Conservation (phyloP, 768 basidiomycete genomes). For the Kwoniella dejecticola region DNA sequence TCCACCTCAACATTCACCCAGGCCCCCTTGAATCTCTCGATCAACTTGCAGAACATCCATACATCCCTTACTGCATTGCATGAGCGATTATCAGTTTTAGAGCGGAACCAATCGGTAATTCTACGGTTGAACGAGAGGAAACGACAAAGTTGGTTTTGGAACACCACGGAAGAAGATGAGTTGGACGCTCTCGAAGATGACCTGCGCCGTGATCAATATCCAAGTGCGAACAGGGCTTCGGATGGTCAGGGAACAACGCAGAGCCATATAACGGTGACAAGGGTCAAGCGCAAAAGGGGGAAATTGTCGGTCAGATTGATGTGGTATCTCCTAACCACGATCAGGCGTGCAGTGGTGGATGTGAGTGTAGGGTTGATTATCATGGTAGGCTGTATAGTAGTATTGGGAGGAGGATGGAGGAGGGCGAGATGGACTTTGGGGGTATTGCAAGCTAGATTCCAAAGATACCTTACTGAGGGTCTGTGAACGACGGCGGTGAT, state of each 20-base stretch:
- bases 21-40: slow-evolving; percentile 29
- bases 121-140: slow-evolving; percentile 32
- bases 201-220: not conserved
- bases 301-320: slow-evolving; percentile 32
- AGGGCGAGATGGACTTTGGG: slow-evolving; percentile 24
- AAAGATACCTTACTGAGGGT: slow-evolving; percentile 15
- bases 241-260: not conserved
- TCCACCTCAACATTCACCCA: slow-evolving; percentile 38
- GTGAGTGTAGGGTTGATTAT: slow-evolving; percentile 38
- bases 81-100: slow-evolving; percentile 45
- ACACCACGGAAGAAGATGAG: slow-evolving; percentile 35
- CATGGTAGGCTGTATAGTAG: slow-evolving; percentile 28
- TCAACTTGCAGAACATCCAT: slow-evolving; percentile 49
- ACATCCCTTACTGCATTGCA: slow-evolving; percentile 49
- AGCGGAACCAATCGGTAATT: slow-evolving; percentile 44
- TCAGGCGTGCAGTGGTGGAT: slow-evolving; percentile 45
- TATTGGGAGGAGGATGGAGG: slow-evolving; percentile 38
- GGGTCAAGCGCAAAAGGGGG: slow-evolving; percentile 6
- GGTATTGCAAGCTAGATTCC: slow-evolving; percentile 22
- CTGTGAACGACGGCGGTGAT: too few relatives aligned
- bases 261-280: slow-evolving; percentile 10
- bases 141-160: slow-evolving; percentile 36
- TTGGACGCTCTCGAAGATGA: slow-evolving; percentile 37
- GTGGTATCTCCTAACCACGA: slow-evolving; percentile 31
- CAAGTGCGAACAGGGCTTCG: not conserved